Evolutionary conservation across 208 protist genomes (phyloP), one percentile per base, ranked within the genome.

Genomic region (Leishmania arabica): DNA sequence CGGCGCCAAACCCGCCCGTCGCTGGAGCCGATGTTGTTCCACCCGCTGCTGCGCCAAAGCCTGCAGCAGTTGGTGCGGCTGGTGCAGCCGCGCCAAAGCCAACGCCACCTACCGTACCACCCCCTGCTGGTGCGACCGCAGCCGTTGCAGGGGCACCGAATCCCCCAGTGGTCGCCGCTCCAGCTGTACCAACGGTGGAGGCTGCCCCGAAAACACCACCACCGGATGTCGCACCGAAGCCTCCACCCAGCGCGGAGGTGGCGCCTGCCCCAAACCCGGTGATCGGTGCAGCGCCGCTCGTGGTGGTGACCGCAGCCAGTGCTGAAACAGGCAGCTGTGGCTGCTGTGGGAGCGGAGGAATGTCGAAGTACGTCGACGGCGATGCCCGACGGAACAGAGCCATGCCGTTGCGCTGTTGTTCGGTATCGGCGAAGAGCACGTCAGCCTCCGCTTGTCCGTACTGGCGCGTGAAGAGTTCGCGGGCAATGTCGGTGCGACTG

Each of bases 391-490:
- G 80, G 53, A 78, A 79, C 40, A 78, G 60, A 3, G 78, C 64
- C 73, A 77, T 72, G 78, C 82, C 74, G 54, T 79, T 86, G 82
- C 82, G 82, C 78, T 86, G 82, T 58, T 78, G 73, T 78, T 86
- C 77, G 13, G 81, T 86, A 77, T 81, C 80, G 27, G 84, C 82
- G 75, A 95, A 91, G 49, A 96, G 79, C 11, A 92, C 83, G 49
- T 91, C 87, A n/a, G 93, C 89, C 74, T 96, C 93, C 24, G 80
- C 86, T 42, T 90, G 75, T 62, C 93, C 91, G 84, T 94, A 96
- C 40, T 88, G 85, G 3, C 90, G 89, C 27, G 86, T 87, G 80
- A 96, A 95, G 65, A 90, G 79, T 75, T 90, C 84, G 64, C 93
- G 86, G 2, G 89, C 90, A 17, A 69, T 79, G 72, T 92, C 82